These are phyloP conservation scores for Austroboletus festivus DNA, from an alignment of 768 basidiomycete species.

Conservation along the genomic window DNA sequence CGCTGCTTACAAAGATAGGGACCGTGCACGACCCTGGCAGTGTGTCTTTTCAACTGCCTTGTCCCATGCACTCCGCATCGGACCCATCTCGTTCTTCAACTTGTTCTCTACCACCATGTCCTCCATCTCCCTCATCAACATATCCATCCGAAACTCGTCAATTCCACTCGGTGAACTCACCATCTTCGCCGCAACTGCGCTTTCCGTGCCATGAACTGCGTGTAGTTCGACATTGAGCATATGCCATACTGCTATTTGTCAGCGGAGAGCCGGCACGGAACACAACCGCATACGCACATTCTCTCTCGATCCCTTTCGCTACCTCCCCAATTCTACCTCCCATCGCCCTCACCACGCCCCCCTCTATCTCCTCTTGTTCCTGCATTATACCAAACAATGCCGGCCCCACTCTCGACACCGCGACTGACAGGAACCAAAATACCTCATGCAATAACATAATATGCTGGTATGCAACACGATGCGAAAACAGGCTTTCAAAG, in stretches of 20 bases:
- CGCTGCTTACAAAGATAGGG: constrained; percentile 25
- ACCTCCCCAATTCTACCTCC: constrained; percentile 44
- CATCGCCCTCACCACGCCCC: constrained; percentile 33
- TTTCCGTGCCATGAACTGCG: too few species aligned
- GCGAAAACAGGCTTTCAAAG: constrained; percentile 50
- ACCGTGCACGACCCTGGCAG: constrained; percentile 23
- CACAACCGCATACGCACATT: constrained; percentile 43
- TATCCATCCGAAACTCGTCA: constrained; percentile 36
- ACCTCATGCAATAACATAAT: constrained; percentile 73
- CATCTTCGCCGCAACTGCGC: too few species aligned
- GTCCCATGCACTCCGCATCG: constrained; percentile 55
- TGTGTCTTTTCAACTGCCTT: constrained; percentile 33
- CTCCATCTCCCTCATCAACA: constrained; percentile 57
- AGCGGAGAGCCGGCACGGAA: neutral
- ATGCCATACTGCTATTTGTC: constrained; percentile 39
- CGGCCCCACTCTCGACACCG: constrained; percentile 67
- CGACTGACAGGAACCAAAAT: constrained; percentile 72
- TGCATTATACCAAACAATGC: constrained; percentile 45
- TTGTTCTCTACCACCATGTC: constrained; percentile 62
- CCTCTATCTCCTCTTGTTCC: constrained; percentile 28
- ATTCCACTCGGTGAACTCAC: constrained; percentile 28
- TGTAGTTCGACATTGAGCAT: constrained; percentile 55
- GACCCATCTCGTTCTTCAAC: constrained; percentile 53
- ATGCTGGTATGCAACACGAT: constrained; percentile 72
- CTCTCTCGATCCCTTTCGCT: constrained; percentile 47